Percentiles rank a stretch among this genome's conserved stretches.
Evolutionary conservation across 352 stramenopile genomes (phyloP).

Genomic region (Achlya hypogyna): DNA sequence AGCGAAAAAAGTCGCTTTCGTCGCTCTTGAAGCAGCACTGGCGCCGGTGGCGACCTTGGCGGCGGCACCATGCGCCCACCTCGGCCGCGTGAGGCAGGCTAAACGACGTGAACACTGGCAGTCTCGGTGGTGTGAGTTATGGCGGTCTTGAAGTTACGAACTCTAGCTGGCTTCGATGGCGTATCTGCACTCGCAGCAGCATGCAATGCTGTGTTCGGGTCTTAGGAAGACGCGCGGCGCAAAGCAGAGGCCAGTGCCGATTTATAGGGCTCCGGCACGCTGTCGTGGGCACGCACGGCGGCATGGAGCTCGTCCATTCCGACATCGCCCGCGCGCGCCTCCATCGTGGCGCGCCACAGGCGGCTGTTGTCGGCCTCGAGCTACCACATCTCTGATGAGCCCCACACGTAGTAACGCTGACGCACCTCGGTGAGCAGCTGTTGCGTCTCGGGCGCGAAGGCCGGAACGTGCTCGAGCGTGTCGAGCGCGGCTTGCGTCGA

Average conservation of each 20-base stretch:
- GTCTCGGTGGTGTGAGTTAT: no score
- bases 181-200: no score
- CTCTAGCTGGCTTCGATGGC: no score
- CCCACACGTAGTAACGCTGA: neutral
- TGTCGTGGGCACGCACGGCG: neutral
- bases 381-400: neutral
- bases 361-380: neutral
- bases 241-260: neutral
- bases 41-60: neutral
- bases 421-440: neutral
- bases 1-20: neutral
- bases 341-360: neutral
- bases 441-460: neutral
- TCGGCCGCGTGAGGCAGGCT: neutral
- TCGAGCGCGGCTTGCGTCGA: constrained; percentile 24
- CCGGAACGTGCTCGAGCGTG: neutral
- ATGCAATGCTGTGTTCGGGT: no score
- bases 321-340: neutral
- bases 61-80: neutral
- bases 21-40: neutral
- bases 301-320: constrained; percentile 1
- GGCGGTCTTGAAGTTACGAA: no score
- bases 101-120: no score
- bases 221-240: no score
- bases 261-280: neutral